Percentiles rank a stretch among this genome's conserved stretches.
These are phyloP conservation scores for Diaporthe vexans DNA, from an alignment of 2,329 filamentous ascomycete genomes.

Conservation along the genomic window DNA sequence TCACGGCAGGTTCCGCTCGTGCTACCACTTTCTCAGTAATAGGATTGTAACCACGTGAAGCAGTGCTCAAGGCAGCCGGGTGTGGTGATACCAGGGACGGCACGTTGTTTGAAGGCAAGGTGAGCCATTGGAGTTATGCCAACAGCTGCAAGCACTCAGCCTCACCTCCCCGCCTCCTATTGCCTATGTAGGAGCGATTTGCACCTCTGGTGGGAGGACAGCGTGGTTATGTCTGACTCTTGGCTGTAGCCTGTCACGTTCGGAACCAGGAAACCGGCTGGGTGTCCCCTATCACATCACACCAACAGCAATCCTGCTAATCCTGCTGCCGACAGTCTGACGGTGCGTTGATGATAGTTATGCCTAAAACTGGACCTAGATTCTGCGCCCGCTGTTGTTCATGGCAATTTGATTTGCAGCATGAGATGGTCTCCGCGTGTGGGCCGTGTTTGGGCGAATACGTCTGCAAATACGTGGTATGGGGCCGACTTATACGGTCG, in stretches of 20 bases:
- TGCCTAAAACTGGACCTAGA: background rate
- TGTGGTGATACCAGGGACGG: background rate
- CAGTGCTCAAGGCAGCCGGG: too few species aligned
- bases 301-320: background rate
- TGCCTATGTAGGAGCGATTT: background rate
- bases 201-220: background rate
- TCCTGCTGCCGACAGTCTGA: background rate
- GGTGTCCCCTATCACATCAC: background rate
- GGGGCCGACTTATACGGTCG: background rate
- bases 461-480: background rate
- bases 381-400: background rate
- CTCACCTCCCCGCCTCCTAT: background rate
- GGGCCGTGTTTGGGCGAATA: background rate
- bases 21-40: background rate
- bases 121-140: background rate
- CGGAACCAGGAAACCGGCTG: background rate
- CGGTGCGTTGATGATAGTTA: too few species aligned
- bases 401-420: background rate
- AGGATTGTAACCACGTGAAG: background rate
- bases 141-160: conserved; percentile 13
- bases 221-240: background rate
- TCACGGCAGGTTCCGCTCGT: background rate
- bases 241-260: conserved; percentile 13
- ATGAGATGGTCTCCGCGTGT: background rate
- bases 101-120: background rate